Percentiles rank a stretch among this genome's conserved stretches.
These are phyloP conservation scores for Bruguiera parviflora DNA, from an alignment of 345 rosid species.

Conservation along the genomic window DNA sequence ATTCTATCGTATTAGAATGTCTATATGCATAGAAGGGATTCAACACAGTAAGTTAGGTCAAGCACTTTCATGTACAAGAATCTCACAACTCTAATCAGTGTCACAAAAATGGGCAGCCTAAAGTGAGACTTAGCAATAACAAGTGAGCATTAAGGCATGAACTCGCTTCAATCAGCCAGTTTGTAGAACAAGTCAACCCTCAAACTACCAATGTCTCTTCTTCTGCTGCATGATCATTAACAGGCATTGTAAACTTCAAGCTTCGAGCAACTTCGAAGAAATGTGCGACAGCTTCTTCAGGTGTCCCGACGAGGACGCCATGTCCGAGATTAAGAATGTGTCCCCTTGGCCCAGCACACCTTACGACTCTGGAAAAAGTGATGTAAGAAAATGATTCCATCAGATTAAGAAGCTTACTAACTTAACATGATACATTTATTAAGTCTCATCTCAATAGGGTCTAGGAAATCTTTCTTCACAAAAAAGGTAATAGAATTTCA, in stretches of 20 bases:
- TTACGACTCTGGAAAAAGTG: conserved; percentile 62
- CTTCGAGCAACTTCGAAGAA: conserved; percentile 78
- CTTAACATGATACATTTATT: no score
- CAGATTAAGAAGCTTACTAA: not conserved
- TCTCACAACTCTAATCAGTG: conserved; percentile 16
- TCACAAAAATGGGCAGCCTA: conserved; percentile 16
- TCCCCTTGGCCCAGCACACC: conserved; percentile 73
- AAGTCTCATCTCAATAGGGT: no score
- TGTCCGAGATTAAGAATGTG: conserved; percentile 91
- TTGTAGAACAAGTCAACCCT: conserved; percentile 20
- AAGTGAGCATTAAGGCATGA: conserved; percentile 6
- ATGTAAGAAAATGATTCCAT: not conserved
- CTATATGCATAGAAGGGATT: not conserved
- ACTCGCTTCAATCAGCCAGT: conserved; percentile 4
- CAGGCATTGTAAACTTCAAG: conserved; percentile 46
- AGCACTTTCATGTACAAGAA: conserved; percentile 15
- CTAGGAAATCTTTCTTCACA: no score
- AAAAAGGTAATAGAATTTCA: no score
- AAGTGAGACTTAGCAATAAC: conserved; percentile 4
- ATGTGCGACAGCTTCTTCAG: conserved; percentile 91
- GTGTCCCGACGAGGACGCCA: conserved; percentile 90
- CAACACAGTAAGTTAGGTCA: conserved; percentile 18
- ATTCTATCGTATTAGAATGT: no score
- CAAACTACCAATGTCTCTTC: conserved; percentile 54
- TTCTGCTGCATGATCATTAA: conserved; percentile 40